Evolutionary conservation across 345 rosid species (phyloP).

Genomic region (Populus euphratica): DNA sequence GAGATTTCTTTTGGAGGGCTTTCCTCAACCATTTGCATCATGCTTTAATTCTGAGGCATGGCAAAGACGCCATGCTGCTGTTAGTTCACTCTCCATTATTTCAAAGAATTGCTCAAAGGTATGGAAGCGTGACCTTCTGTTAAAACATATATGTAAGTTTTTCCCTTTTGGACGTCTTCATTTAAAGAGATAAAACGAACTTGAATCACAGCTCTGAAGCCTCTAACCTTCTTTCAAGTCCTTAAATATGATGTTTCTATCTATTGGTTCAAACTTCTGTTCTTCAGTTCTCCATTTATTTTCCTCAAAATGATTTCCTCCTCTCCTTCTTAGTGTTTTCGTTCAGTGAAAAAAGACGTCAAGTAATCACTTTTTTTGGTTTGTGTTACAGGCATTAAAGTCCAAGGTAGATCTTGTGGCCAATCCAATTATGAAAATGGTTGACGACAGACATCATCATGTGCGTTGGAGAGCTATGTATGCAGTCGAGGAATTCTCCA

Average conservation of each 20-base stretch:
- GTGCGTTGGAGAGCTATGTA: slow-evolving; percentile 1
- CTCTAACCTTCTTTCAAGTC: background rate
- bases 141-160: background rate
- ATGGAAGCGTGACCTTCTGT: no score
- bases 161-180: background rate
- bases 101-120: background rate
- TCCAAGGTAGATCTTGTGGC: background rate
- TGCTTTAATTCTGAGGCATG: background rate
- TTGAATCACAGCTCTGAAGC: background rate
- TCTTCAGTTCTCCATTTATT: background rate
- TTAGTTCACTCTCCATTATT: background rate
- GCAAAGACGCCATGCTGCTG: slow-evolving; percentile 5
- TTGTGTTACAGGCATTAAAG: background rate
- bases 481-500: slow-evolving; percentile 1
- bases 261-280: background rate
- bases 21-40: background rate
- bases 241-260: background rate
- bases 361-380: background rate
- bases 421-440: background rate
- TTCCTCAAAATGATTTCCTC: background rate
- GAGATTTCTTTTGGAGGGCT: slow-evolving; percentile 1
- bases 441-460: background rate
- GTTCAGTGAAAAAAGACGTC: background rate
- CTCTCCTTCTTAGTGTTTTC: background rate
- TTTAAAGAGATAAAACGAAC: background rate